A percentile compares a stretch with the other conserved stretches of the same genome.
These are phyloP conservation scores for Hippophae tibetana DNA, from an alignment of 306 rosid species.

Conservation along the genomic window DNA sequence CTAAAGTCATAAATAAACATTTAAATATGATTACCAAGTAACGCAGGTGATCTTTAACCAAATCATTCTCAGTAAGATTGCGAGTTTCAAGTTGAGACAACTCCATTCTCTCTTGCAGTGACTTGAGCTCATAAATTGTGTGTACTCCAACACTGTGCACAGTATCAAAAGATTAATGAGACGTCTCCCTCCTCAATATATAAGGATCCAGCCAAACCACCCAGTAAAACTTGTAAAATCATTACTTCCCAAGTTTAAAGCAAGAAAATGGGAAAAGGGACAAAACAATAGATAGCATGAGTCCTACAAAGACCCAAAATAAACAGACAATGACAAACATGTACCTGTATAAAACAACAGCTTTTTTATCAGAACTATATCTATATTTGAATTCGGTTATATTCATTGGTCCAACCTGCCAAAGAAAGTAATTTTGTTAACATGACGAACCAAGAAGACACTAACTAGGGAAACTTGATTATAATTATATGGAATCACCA, in stretches of 20 bases:
- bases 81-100: constrained; percentile 50
- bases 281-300: too few relatives aligned
- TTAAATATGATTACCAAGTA: constrained; percentile 55
- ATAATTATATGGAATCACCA: constrained; percentile 44
- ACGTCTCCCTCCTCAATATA: neutral
- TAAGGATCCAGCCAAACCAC: too few relatives aligned
- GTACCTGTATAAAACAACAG: constrained; percentile 81
- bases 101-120: constrained; percentile 51
- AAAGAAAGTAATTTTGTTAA: constrained; percentile 20
- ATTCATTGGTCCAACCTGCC: constrained; percentile 70
- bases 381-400: constrained; percentile 91
- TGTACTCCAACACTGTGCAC: constrained; percentile 78
- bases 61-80: constrained; percentile 68
- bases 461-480: neutral
- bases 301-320: too few relatives aligned
- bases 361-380: constrained; percentile 43
- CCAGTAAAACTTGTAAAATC: too few relatives aligned
- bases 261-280: too few relatives aligned
- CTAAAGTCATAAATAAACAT: too few relatives aligned
- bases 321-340: neutral
- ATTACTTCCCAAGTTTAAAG: too few relatives aligned
- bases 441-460: neutral
- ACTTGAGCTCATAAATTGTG: constrained; percentile 52
- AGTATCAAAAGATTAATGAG: constrained; percentile 11
- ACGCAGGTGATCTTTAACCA: constrained; percentile 88